These are phyloP conservation scores for Gastrolobium villosum DNA, from an alignment of 306 rosid species.

Conservation along the genomic window DNA sequence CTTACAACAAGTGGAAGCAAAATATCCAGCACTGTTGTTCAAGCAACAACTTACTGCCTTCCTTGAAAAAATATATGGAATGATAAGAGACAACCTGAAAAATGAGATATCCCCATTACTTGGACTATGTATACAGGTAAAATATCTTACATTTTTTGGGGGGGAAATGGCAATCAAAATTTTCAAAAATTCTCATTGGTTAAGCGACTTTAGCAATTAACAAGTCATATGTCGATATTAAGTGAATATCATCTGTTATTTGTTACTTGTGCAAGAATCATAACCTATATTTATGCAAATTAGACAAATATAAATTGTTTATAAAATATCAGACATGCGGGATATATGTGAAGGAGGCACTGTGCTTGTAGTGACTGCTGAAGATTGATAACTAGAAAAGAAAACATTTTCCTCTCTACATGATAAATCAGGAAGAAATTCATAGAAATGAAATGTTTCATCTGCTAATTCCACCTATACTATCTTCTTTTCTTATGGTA, in stretches of 20 bases:
- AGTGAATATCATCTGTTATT: conserved; percentile 31
- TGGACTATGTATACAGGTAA: conserved; percentile 96
- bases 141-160: background rate
- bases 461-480: conserved; percentile 32
- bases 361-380: conserved; percentile 24
- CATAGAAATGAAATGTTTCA: conserved; percentile 3
- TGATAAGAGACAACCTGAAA: conserved; percentile 95
- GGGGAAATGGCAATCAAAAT: background rate
- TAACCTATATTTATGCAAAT: background rate
- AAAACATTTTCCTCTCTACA: background rate
- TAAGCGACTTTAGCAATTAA: conserved; percentile 29
- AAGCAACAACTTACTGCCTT: conserved; percentile 99
- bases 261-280: conserved; percentile 13
- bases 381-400: conserved; percentile 26
- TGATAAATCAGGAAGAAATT: conserved; percentile 4
- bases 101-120: conserved; percentile 99
- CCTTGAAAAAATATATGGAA: conserved; percentile 98
- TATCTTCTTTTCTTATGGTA: background rate
- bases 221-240: conserved; percentile 5
- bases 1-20: conserved; percentile 98
- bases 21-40: conserved; percentile 95
- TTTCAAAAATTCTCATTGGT: conserved; percentile 9
- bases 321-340: conserved; percentile 3
- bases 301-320: background rate
- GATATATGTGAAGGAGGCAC: conserved; percentile 24